Evolutionary conservation across 2,329 filamentous ascomycete genomes (phyloP).

Genomic region (Neonectria ditissima): DNA sequence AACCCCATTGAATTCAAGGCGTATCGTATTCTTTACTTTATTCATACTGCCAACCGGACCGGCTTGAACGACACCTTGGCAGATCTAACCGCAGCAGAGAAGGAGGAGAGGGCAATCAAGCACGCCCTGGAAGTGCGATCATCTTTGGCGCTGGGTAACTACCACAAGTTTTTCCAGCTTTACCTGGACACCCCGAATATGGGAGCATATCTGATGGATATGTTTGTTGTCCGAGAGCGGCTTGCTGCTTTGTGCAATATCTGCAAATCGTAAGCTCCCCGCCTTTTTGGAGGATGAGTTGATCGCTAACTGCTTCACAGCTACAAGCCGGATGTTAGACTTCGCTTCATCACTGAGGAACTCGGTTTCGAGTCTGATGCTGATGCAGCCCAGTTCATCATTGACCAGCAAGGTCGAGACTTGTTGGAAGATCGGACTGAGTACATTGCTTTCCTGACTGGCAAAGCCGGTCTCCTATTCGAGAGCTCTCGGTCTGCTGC

Average conservation of each 20-base stretch:
- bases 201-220: constrained; percentile 98
- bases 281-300: no score
- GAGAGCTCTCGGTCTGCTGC: constrained; percentile 79
- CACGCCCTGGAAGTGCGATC: constrained; percentile 94
- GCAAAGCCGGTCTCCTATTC: constrained; percentile 79
- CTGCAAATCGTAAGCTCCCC: constrained; percentile 85
- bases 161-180: constrained; percentile 97
- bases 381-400: constrained; percentile 90
- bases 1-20: constrained; percentile 97
- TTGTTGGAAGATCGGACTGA: constrained; percentile 83
- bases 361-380: constrained; percentile 94
- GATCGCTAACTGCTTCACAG: constrained; percentile 68
- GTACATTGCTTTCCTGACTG: constrained; percentile 78
- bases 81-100: constrained; percentile 99
- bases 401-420: constrained; percentile 80
- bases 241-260: constrained; percentile 91
- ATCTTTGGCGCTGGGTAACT: constrained; percentile 91
- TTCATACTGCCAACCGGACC: constrained; percentile 97
- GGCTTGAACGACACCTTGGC: constrained; percentile 98
- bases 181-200: constrained; percentile 96
- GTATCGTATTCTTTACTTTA: constrained; percentile 99
- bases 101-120: constrained; percentile 84
- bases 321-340: constrained; percentile 89
- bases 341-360: constrained; percentile 95
- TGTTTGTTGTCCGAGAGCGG: constrained; percentile 96